Percentiles rank a stretch among this genome's conserved stretches.
Evolutionary conservation across 768 basidiomycete genomes (phyloP).

Genomic region (Lactarius quietus): DNA sequence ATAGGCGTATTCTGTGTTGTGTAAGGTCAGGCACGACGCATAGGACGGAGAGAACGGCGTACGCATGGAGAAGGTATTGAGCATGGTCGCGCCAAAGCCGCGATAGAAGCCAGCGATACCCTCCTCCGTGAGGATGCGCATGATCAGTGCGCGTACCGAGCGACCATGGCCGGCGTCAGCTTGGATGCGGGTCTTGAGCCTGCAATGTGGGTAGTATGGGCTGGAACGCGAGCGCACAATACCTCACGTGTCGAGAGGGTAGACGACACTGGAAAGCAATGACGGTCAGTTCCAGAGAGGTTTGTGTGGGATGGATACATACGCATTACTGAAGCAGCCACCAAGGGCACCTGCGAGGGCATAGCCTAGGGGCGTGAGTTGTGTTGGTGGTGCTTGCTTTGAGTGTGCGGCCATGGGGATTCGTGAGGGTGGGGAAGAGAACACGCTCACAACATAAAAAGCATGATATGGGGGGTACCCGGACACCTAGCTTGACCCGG

Average conservation of each 20-base stretch:
- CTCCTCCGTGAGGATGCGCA: conserved; percentile 72
- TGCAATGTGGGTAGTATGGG: conserved; percentile 32
- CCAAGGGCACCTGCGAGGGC: conserved; percentile 93
- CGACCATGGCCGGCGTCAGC: conserved; percentile 60
- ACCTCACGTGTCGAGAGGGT: conserved; percentile 79
- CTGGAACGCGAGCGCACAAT: not conserved
- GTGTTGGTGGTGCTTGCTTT: conserved; percentile 46
- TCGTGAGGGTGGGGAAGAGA: not conserved
- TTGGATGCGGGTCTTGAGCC: conserved; percentile 94
- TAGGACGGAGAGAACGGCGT: conserved; percentile 34
- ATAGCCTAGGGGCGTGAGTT: conserved; percentile 80
- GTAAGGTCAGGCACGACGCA: conserved; percentile 1
- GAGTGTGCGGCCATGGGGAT: conserved; percentile 38
- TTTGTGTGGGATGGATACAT: conserved; percentile 34
- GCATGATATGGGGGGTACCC: not conserved
- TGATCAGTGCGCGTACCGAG: conserved; percentile 61
- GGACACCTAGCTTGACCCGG: not conserved
- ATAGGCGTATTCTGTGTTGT: conserved; percentile 85
- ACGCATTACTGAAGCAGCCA: conserved; percentile 92
- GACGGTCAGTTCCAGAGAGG: not conserved
- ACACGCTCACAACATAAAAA: conserved; percentile 1
- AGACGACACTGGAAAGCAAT: conserved; percentile 62
- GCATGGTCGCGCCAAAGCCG: conserved; percentile 94
- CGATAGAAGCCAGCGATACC: conserved; percentile 82
- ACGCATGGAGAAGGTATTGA: conserved; percentile 98